Evolutionary conservation across 2,329 filamentous ascomycete species (phyloP), one percentile per base, ranked within the genome.

Genomic region (Cercospora canescens): DNA sequence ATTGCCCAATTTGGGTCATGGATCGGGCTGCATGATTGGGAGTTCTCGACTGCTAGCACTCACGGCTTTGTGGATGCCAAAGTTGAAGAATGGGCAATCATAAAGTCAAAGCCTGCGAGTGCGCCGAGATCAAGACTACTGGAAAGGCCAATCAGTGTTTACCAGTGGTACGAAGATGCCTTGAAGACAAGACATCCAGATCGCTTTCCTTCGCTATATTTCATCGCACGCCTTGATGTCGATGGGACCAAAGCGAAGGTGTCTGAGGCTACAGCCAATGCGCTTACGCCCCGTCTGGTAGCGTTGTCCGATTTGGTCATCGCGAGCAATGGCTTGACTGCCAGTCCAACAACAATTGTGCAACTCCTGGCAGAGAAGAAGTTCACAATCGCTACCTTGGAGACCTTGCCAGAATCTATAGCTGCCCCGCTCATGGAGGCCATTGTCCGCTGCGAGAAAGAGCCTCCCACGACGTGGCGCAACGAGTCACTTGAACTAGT

Each of bases 401-500:
- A 96, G 69, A 93, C 91, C 0, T 82, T 98, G 1, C 94, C 95
- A 1, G 93, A 96, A 77, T 89, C 92, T 28, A 84, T 97, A n/a
- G 86, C 91, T 62, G 87, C 90, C 2, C 91, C 92, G 0, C 82
- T 98, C 14, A 90, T 91, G 75, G 94, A 98, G 79, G 89, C 90
- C 5, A 93, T 98, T 45, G 87, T 89, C n/a, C 85, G 88, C 69
- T 96, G 92, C 70, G 94, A 97, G 76, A 86, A 88, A n/a, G 87
- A 88, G 66, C 94, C 94, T 18, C 92, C 93, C 9, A 86, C 89
- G 0, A 87, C 85, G 1, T 98, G 94, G 93, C 84, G 87, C 14
- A 84, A 85, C 48, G 85, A 87, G 1, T 81, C 96, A 6, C 84
- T 97, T 14, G 85, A 89, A 62, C 81, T 97, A 5, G 88, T 97